A percentile compares a stretch with the other conserved stretches of the same genome.
phyloP scores from a whole-genome alignment of 2,329 filamentous ascomycete genomes.

The Arthroderma sp. region DNA sequence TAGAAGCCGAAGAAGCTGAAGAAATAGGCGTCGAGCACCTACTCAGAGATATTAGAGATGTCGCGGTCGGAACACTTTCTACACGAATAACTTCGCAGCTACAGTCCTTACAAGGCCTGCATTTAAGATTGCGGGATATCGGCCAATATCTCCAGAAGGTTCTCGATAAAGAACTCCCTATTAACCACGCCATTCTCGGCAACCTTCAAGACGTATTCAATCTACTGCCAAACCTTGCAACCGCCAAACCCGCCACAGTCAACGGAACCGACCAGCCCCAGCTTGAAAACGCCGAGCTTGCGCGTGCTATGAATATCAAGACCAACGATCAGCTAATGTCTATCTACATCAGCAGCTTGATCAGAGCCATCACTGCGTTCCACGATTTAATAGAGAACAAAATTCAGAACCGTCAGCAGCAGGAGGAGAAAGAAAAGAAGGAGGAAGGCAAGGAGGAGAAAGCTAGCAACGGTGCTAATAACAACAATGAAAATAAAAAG shows the following conservation, averaged over 20 bases:
- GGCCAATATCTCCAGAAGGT: constrained; percentile 93
- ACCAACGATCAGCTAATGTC: constrained; percentile 98
- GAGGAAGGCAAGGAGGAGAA: constrained; percentile 53
- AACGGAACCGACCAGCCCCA: constrained; percentile 45
- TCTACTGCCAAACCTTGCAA: constrained; percentile 86
- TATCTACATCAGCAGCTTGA: constrained; percentile 93
- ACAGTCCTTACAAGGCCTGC: constrained; percentile 89
- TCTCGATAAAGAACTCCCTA: constrained; percentile 76
- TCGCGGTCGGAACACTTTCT: constrained; percentile 90
- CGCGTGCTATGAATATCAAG: constrained; percentile 96
- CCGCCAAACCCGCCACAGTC: constrained; percentile 48
- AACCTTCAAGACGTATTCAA: constrained; percentile 99
- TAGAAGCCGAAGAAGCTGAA: constrained; percentile 97
- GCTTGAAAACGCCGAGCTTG: constrained; percentile 65
- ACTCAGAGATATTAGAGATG: constrained; percentile 92
- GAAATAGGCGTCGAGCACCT: constrained; percentile 98
- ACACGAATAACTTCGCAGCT: constrained; percentile 96
- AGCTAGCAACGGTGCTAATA: constrained; percentile 25
- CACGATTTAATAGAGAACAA: constrained; percentile 99
- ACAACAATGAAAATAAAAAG: constrained; percentile 40
- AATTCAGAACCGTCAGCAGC: constrained; percentile 95
- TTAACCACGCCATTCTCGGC: constrained; percentile 94
- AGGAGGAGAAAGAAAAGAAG: constrained; percentile 81
- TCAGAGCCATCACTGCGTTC: constrained; percentile 95
- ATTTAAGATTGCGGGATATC: constrained; percentile 88